phyloP scores from a whole-genome alignment of 148 eudicot genomes.

The Rhododendron ferrugineum region DNA sequence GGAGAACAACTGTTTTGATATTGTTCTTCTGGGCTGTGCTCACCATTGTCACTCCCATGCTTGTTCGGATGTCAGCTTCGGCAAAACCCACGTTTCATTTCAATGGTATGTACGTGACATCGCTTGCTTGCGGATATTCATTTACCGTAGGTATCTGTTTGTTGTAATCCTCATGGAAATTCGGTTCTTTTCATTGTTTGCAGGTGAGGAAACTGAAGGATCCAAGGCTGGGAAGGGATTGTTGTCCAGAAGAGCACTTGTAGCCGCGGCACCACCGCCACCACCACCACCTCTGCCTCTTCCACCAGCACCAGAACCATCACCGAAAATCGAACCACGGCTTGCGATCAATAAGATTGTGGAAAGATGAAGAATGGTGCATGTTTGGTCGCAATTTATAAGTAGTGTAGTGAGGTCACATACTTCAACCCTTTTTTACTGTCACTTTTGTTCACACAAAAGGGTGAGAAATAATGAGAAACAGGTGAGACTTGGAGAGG shows the following conservation, averaged over 20 bases:
- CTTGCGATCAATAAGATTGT: neutral
- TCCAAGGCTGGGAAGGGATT: constrained; percentile 8
- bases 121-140: neutral
- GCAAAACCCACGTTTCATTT: constrained; percentile 17
- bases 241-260: constrained; percentile 31
- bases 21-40: constrained; percentile 15
- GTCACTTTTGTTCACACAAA: neutral
- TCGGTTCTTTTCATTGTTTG: constrained; percentile 8
- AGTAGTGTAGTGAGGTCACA: neutral
- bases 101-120: neutral
- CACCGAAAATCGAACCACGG: neutral
- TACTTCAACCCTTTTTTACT: neutral
- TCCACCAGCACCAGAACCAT: constrained; percentile 16
- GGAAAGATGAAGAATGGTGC: neutral
- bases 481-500: neutral
- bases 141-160: constrained; percentile 3
- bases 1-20: constrained; percentile 12
- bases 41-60: constrained; percentile 35
- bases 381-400: neutral
- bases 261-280: neutral
- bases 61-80: constrained; percentile 31
- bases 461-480: neutral
- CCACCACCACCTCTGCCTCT: constrained; percentile 1
- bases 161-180: constrained; percentile 26
- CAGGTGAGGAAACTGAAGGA: constrained; percentile 19